Conservation (phyloP, 371 early-diverging fungal genomes). For the Mitosporidium daphniae region DNA sequence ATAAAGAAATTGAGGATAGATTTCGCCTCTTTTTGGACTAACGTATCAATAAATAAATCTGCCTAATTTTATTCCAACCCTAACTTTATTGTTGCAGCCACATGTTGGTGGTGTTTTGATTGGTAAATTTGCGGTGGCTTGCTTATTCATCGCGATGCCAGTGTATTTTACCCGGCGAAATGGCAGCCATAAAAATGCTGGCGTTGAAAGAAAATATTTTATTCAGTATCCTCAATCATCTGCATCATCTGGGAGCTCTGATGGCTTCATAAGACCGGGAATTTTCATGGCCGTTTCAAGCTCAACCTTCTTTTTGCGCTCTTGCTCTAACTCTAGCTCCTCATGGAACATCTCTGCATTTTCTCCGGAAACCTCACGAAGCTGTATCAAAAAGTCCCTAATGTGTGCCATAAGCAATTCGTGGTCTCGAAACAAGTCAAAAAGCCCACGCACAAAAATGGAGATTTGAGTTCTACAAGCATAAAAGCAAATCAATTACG, state of each 20-base stretch:
- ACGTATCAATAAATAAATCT: too few species aligned
- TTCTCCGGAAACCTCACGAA: slow-evolving; percentile 37
- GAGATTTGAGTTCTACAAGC: slow-evolving; percentile 26
- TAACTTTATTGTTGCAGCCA: too few species aligned
- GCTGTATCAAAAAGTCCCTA: slow-evolving; percentile 71
- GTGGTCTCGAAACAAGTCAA: slow-evolving; percentile 27
- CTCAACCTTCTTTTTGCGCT: slow-evolving; percentile 28
- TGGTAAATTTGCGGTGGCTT: too few species aligned
- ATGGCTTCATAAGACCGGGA: slow-evolving; percentile 81
- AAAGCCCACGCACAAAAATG: slow-evolving; percentile 44
- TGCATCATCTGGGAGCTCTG: too few species aligned
- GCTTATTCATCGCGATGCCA: too few species aligned
- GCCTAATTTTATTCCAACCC: too few species aligned
- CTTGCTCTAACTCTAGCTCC: slow-evolving; percentile 55
- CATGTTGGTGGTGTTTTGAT: too few species aligned
- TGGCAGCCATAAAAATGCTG: too few species aligned
- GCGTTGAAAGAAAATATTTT: too few species aligned
- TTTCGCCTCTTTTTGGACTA: slow-evolving; percentile 31
- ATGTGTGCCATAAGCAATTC: slow-evolving; percentile 48
- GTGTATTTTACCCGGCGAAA: too few species aligned
- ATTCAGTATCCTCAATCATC: too few species aligned
- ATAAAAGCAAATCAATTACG: slow-evolving; percentile 10
- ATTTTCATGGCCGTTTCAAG: slow-evolving; percentile 39
- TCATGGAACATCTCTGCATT: slow-evolving; percentile 48
- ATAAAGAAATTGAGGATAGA: slow-evolving; percentile 73